phyloP scores from a whole-genome alignment of 2,329 filamentous ascomycete species.

The Colletotrichum sp. region DNA sequence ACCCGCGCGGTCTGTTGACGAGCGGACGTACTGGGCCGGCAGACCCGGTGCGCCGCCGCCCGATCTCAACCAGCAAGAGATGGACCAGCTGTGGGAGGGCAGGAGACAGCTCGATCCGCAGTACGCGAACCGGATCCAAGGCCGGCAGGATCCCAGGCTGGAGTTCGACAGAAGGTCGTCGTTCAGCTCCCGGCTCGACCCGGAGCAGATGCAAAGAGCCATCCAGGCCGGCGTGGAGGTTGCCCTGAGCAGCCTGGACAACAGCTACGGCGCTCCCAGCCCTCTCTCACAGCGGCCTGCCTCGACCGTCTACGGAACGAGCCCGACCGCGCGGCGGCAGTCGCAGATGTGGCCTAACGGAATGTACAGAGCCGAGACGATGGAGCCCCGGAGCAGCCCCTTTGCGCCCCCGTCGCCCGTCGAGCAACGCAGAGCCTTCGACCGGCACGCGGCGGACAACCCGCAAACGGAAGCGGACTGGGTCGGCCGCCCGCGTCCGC shows the following conservation, averaged over 20 bases:
- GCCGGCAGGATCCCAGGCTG: neutral
- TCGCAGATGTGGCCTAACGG: neutral
- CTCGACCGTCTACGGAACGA: neutral
- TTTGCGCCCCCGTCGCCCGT: neutral
- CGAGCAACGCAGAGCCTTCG: neutral
- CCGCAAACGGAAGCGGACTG: neutral
- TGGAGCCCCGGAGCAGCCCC: neutral
- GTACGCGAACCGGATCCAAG: neutral
- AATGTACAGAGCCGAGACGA: neutral
- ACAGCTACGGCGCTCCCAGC: neutral
- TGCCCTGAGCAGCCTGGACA: neutral
- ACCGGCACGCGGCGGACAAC: neutral
- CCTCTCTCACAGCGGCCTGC: neutral
- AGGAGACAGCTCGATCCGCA: neutral
- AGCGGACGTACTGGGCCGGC: neutral
- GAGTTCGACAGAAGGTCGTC: neutral
- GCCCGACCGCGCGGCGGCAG: neutral
- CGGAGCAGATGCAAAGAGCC: neutral
- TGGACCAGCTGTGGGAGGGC: neutral
- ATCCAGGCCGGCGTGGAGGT: neutral
- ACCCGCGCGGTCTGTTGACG: neutral
- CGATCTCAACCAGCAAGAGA: neutral
- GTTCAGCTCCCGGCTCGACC: neutral
- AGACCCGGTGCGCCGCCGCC: neutral
- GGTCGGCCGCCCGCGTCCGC: neutral